Evolutionary conservation across 2,329 filamentous ascomycete species (phyloP).

Genomic region (Hymenoscyphus fructigenus): DNA sequence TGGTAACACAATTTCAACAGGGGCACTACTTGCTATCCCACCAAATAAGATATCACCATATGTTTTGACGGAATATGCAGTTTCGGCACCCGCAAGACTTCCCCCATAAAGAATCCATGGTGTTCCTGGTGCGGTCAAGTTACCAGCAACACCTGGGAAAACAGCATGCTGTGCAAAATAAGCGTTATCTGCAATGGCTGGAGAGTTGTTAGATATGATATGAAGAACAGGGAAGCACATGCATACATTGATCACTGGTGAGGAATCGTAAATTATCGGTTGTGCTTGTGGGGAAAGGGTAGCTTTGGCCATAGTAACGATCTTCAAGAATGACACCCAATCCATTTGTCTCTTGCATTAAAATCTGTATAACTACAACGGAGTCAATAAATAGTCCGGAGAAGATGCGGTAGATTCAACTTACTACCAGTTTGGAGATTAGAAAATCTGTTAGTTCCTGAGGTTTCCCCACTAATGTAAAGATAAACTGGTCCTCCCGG

Average conservation of each 20-base stretch:
- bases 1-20: slow-evolving; percentile 42
- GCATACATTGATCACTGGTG: slow-evolving; percentile 48
- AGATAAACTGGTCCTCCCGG: slow-evolving; percentile 52
- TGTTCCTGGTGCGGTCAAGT: slow-evolving; percentile 44
- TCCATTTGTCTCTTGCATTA: slow-evolving; percentile 54
- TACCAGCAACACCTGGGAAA: slow-evolving; percentile 44
- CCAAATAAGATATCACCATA: slow-evolving; percentile 48
- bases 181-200: slow-evolving; percentile 49
- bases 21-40: slow-evolving; percentile 49
- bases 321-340: slow-evolving; percentile 55
- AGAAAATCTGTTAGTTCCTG: slow-evolving; percentile 40
- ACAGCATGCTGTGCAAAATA: slow-evolving; percentile 50
- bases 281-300: slow-evolving; percentile 46
- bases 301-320: slow-evolving; percentile 50
- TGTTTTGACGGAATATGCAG: slow-evolving; percentile 45
- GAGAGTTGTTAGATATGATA: slow-evolving; percentile 6
- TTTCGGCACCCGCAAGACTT: slow-evolving; percentile 44
- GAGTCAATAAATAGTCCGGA: slow-evolving; percentile 22
- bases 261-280: slow-evolving; percentile 50
- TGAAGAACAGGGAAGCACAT: not conserved
- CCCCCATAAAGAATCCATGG: slow-evolving; percentile 49
- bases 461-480: slow-evolving; percentile 48
- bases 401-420: slow-evolving; percentile 24
- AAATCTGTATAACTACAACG: slow-evolving; percentile 47
- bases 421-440: slow-evolving; percentile 42